Conservation (phyloP, 805 yeast species). For the Candida ulmi region DNA sequence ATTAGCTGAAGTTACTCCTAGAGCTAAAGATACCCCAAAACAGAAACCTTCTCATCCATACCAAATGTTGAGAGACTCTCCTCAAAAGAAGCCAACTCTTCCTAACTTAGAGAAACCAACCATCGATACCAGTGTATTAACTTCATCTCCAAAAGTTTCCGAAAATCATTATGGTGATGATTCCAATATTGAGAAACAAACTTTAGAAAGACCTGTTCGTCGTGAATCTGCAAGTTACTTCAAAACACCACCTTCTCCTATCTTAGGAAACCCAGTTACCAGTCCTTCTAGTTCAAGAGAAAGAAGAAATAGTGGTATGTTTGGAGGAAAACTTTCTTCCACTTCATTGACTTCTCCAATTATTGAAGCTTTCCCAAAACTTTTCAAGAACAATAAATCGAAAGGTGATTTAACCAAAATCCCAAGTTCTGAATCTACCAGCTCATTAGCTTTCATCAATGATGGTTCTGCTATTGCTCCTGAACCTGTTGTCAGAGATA, state of each 20-base stretch:
- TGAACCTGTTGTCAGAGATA: background rate
- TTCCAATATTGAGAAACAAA: background rate
- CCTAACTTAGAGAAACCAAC: too few relatives aligned
- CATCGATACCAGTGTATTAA: too few relatives aligned
- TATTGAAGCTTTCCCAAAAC: slow-evolving; percentile 17
- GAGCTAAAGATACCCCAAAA: background rate
- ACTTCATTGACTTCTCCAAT: slow-evolving; percentile 18
- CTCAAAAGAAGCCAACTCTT: background rate
- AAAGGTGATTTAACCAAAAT: slow-evolving; percentile 7
- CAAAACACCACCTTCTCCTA: slow-evolving; percentile 11
- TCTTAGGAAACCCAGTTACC: background rate
- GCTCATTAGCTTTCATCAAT: slow-evolving; percentile 21
- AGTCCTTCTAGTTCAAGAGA: too few relatives aligned
- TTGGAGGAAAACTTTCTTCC: background rate
- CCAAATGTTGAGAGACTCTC: slow-evolving; percentile 7
- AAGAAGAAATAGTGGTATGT: background rate
- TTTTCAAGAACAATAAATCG: slow-evolving; percentile 13
- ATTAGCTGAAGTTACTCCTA: background rate
- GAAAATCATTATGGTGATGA: too few relatives aligned
- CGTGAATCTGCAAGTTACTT: slow-evolving; percentile 4
- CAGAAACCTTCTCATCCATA: slow-evolving; percentile 14
- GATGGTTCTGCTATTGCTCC: slow-evolving; percentile 15
- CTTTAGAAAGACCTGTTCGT: too few relatives aligned
- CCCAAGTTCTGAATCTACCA: slow-evolving; percentile 15
- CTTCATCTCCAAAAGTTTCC: background rate